Base-by-base conservation (phyloP, 805 yeast species). In the Babjeviella inositovora region DNA sequence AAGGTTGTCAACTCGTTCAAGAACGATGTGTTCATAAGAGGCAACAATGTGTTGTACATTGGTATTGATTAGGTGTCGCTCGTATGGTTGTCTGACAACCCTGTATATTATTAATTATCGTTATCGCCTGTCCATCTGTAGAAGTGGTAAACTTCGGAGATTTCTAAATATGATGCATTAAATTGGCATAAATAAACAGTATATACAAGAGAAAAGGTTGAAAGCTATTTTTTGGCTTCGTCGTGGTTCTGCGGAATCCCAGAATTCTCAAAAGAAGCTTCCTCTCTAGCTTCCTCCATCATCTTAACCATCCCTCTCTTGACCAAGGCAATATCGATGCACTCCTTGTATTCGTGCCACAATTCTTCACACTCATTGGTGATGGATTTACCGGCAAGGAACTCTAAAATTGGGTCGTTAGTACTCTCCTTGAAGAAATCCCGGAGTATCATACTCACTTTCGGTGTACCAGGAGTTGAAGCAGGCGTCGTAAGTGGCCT, bases 1-100 rank as follows among this genome's bases (percentile, higher is more conserved):
- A 38, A 39, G 21, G 7, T 14, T 10, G 37, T 34, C 20, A 52
- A 39, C 28, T 29, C 28, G n/a, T 56, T 52, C 33, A 55, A 56
- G n/a, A n/a, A n/a, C n/a, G 62, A 54, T 32, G 61, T 56, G n/a
- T 56, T 56, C 29, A 53, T 56, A 28, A 48, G 63, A 40, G 62
- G 62, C 21, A 56, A 56, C 32, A 56, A 56, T 35, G 62, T 61
- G 53, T 51, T 33, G 61, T 54, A 25, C n/a, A n/a, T n/a, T n/a
- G n/a, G n/a, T n/a, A n/a, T n/a, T n/a, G n/a, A n/a, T n/a, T n/a
- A n/a, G n/a, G n/a, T n/a, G n/a, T n/a, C n/a, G n/a, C n/a, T n/a
- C n/a, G n/a, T n/a, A n/a, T n/a, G n/a, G n/a, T n/a, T n/a, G n/a
- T n/a, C n/a, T n/a, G n/a, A n/a, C n/a, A n/a, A n/a, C n/a, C n/a